Evolutionary conservation across 768 basidiomycete genomes (phyloP), one percentile per base, ranked within the genome.

Genomic region (Mycena haematopus): DNA sequence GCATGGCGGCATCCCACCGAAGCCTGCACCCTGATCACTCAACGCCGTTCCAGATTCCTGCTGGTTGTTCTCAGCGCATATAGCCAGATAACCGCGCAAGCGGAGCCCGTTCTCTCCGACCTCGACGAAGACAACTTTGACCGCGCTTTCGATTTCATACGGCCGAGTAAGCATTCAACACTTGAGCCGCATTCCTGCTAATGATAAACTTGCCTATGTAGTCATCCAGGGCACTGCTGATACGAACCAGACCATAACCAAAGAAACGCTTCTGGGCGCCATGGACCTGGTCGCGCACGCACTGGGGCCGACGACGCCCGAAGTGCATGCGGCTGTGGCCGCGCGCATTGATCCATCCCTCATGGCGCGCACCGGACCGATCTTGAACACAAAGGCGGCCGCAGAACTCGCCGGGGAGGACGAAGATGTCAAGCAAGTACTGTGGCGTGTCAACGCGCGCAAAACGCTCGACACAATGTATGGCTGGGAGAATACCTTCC

Each of bases 91-190:
- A 74, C 77, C 31, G 68, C 76, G 17, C 81, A 82, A 63, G 68
- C 73, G 24, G 62, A 63, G n/a, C 71, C 75, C 25, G 75, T 83
- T 6, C 70, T 84, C 17, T 70, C 69, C 3, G 83, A 84, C 56
- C 70, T 84, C 40, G 74, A 82, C 52, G 79, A 81, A 63, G 76
- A 78, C 56, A 82, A 77, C 71, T 83, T 82, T 61, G 81, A 83
- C 66, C 72, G 77, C 29, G 82, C 82, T 11, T 83, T 84, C 68
- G 74, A 77, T 44, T 74, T 78, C 66, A 69, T 84, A 52, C 66
- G 80, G 19, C 81, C 81, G 14, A 24, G 57, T 58, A 17, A n/a
- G 27, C 22, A 14, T 19, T 46, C 33, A 17, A 6, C 31, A 13
- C 22, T 57, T 49, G 14, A 45, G 44, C 22, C 22, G 24, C 19